Conservation (phyloP, 208 protist genomes). For the Giardia muris region DNA sequence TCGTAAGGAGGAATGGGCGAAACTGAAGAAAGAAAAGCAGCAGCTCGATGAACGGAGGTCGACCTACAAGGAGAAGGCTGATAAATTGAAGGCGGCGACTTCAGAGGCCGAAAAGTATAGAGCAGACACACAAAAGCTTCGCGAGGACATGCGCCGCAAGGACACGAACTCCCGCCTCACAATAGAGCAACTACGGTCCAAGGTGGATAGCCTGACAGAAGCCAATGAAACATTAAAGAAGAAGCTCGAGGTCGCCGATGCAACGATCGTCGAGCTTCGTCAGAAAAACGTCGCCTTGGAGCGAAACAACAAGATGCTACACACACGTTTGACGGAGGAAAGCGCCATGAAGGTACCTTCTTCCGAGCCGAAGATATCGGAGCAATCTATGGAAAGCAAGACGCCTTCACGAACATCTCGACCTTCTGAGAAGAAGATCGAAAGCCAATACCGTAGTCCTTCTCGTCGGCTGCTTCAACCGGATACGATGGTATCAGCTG, state of each 20-base stretch:
- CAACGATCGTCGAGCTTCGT: not conserved
- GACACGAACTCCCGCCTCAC: not conserved
- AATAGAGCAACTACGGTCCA: not conserved
- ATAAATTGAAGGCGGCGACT: not conserved
- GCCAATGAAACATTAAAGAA: not conserved
- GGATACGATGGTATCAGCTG: too few species aligned
- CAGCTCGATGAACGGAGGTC: not conserved
- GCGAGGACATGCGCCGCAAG: not conserved
- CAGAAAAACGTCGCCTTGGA: not conserved
- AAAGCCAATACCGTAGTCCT: not conserved
- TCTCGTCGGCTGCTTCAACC: not conserved
- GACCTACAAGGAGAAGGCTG: not conserved
- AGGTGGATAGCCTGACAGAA: not conserved
- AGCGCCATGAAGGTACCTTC: not conserved
- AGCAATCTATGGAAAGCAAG: not conserved
- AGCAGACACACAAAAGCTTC: not conserved
- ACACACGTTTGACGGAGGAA: not conserved
- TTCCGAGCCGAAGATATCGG: not conserved
- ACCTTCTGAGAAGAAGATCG: not conserved
- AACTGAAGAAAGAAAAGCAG: constrained; percentile 4
- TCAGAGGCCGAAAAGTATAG: not conserved
- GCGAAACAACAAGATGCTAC: not conserved
- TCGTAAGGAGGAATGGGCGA: not conserved
- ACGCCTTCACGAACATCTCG: not conserved
- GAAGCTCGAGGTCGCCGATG: not conserved